These are phyloP conservation scores for Fragilariopsis cylindrus DNA, from an alignment of 108 stramenopile species.

Conservation along the genomic window DNA sequence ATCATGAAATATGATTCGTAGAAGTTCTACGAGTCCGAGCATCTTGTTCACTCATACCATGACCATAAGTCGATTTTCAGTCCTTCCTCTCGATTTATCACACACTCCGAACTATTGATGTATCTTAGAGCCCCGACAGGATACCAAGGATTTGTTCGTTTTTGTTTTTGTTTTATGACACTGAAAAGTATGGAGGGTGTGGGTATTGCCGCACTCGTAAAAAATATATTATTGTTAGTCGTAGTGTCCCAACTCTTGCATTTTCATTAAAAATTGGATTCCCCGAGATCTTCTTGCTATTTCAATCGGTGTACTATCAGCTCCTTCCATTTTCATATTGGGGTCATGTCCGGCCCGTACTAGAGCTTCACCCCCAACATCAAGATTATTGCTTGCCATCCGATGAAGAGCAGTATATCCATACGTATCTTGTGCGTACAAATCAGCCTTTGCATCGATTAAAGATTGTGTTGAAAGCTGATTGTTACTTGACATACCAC, in stretches of 20 bases:
- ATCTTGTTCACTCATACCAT: too few species aligned
- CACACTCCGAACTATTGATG: too few species aligned
- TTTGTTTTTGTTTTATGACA: too few species aligned
- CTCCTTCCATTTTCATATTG: slow-evolving; percentile 40
- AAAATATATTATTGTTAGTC: slow-evolving; percentile 22
- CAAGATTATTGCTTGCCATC: slow-evolving; percentile 87
- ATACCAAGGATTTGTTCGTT: too few species aligned
- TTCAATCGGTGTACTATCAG: slow-evolving; percentile 60
- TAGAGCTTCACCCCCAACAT: slow-evolving; percentile 64
- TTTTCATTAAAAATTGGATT: slow-evolving; percentile 62
- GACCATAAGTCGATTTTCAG: too few species aligned
- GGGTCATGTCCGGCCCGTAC: slow-evolving; percentile 64
- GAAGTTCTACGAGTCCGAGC: too few species aligned
- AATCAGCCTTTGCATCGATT: slow-evolving; percentile 64
- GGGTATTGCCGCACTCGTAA: too few species aligned
- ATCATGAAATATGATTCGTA: too few species aligned
- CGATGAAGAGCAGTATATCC: slow-evolving; percentile 81
- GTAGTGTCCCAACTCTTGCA: slow-evolving; percentile 62
- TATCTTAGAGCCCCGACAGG: too few species aligned
- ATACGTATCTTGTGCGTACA: slow-evolving; percentile 75
- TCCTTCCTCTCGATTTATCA: too few species aligned
- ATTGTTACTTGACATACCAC: slow-evolving; percentile 66
- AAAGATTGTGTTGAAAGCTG: slow-evolving; percentile 55
- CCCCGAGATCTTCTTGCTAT: slow-evolving; percentile 58
- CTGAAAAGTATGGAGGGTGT: too few species aligned